These are phyloP conservation scores for Tetrapisispora phaffii DNA, from an alignment of 805 yeast genomes.

Conservation along the genomic window DNA sequence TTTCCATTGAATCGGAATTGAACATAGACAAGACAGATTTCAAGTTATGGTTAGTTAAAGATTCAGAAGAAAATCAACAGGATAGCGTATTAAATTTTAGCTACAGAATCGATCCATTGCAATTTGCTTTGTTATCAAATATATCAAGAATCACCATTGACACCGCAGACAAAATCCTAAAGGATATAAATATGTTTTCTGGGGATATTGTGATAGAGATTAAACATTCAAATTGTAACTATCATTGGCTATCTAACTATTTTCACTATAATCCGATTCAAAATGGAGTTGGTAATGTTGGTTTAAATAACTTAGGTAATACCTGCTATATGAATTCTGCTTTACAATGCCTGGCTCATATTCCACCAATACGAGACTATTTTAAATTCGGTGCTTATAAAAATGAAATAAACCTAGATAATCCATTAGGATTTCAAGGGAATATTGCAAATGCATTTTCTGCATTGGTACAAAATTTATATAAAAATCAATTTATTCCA, in stretches of 20 bases:
- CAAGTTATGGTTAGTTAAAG: conserved; percentile 22
- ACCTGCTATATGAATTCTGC: conserved; percentile 95
- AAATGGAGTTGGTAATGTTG: conserved; percentile 42
- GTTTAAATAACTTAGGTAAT: conserved; percentile 72
- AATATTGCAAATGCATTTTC: conserved; percentile 73
- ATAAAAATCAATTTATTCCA: conserved; percentile 27
- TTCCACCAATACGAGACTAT: conserved; percentile 73
- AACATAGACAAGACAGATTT: conserved; percentile 9
- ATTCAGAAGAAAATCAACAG: conserved; percentile 5
- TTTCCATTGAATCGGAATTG: conserved; percentile 14
- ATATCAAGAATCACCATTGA: conserved; percentile 20
- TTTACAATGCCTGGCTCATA: conserved; percentile 75
- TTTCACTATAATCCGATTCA: conserved; percentile 23
- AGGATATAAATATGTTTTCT: conserved; percentile 13
- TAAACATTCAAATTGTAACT: conserved; percentile 16
- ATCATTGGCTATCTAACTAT: conserved; percentile 33
- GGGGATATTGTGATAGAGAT: conserved; percentile 31
- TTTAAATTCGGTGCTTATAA: conserved; percentile 53
- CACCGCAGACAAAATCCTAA: conserved; percentile 10
- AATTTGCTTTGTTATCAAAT: conserved; percentile 20
- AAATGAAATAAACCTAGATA: conserved; percentile 58
- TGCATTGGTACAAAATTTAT: conserved; percentile 50
- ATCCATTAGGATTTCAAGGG: conserved; percentile 83
- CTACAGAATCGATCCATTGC: conserved; percentile 21
- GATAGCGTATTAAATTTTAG: conserved; percentile 5